Conservation (phyloP, 2,329 filamentous ascomycete genomes). For the Cyclaneusma minus region DNA sequence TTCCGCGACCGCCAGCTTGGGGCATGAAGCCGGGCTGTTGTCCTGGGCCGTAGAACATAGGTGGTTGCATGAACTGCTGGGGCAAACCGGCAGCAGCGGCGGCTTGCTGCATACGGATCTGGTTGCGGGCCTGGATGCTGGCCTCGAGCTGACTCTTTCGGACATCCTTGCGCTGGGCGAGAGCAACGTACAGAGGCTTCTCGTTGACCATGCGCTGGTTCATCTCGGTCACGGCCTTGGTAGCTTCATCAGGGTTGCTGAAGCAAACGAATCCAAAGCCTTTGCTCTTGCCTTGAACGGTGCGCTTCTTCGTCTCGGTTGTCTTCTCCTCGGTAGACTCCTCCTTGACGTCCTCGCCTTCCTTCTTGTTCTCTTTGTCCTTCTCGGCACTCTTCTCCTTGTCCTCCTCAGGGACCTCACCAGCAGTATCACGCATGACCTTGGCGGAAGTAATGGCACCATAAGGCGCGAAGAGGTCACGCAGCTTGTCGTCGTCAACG, state of each 20-base stretch:
- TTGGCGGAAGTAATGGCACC: conserved; percentile 96
- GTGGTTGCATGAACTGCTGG: conserved; percentile 73
- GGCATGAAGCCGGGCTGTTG: conserved; percentile 59
- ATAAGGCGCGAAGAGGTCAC: conserved; percentile 79
- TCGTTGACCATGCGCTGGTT: conserved; percentile 97
- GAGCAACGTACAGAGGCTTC: conserved; percentile 95
- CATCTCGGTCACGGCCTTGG: conserved; percentile 98
- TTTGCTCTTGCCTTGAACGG: conserved; percentile 95
- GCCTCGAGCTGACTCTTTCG: conserved; percentile 98
- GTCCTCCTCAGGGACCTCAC: conserved; percentile 28
- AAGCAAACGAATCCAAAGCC: conserved; percentile 99
- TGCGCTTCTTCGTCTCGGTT: conserved; percentile 29
- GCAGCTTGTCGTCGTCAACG: conserved; percentile 93
- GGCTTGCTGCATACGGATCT: conserved; percentile 94
- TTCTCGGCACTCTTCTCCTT: conserved; percentile 28
- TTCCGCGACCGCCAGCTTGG: conserved; percentile 43
- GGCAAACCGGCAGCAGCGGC: conserved; percentile 81
- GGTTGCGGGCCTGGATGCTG: conserved; percentile 97
- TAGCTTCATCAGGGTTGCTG: conserved; percentile 96
- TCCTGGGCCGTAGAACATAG: conserved; percentile 82
- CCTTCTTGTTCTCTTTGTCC: conserved; percentile 36
- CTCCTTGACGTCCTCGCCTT: conserved; percentile 32
- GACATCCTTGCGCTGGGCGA: conserved; percentile 98
- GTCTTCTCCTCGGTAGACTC: conserved; percentile 26
- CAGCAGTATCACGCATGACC: conserved; percentile 84